Evolutionary conservation across 257 asterid species (phyloP).

Genomic region (Anisodus acutangulus): DNA sequence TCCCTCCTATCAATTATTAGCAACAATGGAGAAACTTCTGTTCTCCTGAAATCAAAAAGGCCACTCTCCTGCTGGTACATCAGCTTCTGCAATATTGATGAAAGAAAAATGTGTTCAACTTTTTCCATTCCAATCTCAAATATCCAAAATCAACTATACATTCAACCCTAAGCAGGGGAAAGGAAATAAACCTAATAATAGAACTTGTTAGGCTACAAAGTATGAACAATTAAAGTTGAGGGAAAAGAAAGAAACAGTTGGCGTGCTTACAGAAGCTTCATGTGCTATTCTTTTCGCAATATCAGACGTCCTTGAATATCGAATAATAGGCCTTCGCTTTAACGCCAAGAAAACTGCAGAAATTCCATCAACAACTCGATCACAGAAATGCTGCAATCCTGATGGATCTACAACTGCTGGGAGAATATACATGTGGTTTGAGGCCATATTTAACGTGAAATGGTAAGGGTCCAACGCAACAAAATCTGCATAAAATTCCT

Average conservation of each 20-base stretch:
- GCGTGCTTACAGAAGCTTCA: constrained; percentile 76
- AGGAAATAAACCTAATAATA: constrained; percentile 22
- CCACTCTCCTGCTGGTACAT: constrained; percentile 99
- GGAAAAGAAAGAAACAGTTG: constrained; percentile 3
- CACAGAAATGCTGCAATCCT: constrained; percentile 73
- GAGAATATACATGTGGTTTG: constrained; percentile 86
- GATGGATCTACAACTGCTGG: constrained; percentile 97
- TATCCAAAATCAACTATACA: constrained; percentile 26
- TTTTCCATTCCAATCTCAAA: constrained; percentile 12
- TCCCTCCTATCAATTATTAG: constrained; percentile 90
- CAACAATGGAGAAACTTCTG: constrained; percentile 92
- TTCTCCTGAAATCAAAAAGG: constrained; percentile 88
- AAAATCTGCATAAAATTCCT: constrained; percentile 96
- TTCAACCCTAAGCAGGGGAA: constrained; percentile 17
- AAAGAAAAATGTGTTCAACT: constrained; percentile 36
- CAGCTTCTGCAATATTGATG: constrained; percentile 67
- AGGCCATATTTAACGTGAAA: constrained; percentile 71
- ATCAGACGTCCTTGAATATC: constrained; percentile 90
- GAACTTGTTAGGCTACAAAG: constrained; percentile 5
- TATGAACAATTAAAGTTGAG: background rate
- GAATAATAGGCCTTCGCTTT: constrained; percentile 86
- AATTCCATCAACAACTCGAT: constrained; percentile 87
- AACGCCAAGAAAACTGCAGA: constrained; percentile 85
- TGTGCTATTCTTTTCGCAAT: constrained; percentile 88
- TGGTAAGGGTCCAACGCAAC: constrained; percentile 85